Percentiles rank a stretch among this genome's conserved stretches.
Conservation (phyloP, 257 asterid genomes). For the Nicotiana attenuata region DNA sequence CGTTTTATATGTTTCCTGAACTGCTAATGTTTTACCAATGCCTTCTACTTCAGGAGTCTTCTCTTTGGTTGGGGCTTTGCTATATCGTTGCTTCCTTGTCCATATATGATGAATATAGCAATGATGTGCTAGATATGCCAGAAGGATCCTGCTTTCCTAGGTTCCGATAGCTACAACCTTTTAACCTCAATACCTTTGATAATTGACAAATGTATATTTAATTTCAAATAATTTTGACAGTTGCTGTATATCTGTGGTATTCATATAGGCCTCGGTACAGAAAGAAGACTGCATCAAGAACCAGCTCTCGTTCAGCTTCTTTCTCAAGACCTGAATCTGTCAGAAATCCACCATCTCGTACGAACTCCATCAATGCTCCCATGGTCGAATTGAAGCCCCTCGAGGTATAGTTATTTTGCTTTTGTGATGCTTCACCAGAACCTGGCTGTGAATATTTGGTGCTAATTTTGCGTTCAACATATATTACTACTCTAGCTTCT, state of each 20-base stretch:
- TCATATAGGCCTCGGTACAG: slow-evolving; percentile 60
- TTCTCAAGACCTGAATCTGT: slow-evolving; percentile 50
- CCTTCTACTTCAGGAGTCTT: slow-evolving; percentile 58
- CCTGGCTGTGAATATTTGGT: background rate
- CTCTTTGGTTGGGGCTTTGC: slow-evolving; percentile 83
- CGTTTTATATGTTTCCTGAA: background rate
- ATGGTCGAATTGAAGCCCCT: slow-evolving; percentile 78
- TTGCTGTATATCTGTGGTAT: slow-evolving; percentile 3
- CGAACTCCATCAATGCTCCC: slow-evolving; percentile 38
- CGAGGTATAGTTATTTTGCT: slow-evolving; percentile 43
- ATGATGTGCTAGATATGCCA: slow-evolving; percentile 84
- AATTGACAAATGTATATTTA: background rate
- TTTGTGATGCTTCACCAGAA: background rate
- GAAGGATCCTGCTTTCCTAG: slow-evolving; percentile 98
- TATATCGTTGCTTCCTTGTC: slow-evolving; percentile 83
- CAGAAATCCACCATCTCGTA: slow-evolving; percentile 43
- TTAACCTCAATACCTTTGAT: background rate
- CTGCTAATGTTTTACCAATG: background rate
- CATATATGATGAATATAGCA: slow-evolving; percentile 89
- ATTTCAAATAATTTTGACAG: background rate
- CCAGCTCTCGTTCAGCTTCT: slow-evolving; percentile 38
- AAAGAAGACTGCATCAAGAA: slow-evolving; percentile 35
- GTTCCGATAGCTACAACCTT: slow-evolving; percentile 27
- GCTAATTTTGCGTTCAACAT: slow-evolving; percentile 2
- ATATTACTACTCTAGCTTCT: slow-evolving; percentile 42